Conservation (phyloP, 495 filamentous ascomycete genomes). For the Aspergillus baeticus region DNA sequence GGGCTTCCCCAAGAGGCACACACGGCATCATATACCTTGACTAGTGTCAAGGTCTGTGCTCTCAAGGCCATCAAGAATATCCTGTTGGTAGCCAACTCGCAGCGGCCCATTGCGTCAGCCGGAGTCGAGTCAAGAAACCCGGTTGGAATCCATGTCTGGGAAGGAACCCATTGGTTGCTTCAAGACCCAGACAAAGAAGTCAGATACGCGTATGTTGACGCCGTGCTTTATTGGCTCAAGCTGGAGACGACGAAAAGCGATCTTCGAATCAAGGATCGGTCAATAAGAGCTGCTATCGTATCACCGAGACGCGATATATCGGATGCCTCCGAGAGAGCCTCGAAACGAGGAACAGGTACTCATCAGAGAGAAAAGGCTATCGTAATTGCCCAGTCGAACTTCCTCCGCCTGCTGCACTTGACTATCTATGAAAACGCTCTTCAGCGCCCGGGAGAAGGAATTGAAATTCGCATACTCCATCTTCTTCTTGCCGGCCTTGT, state of each 20-base stretch:
- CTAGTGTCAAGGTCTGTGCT: conserved; percentile 70
- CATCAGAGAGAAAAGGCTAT: conserved; percentile 55
- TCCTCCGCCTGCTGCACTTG: conserved; percentile 81
- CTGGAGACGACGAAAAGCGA: conserved; percentile 73
- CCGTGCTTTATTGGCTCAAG: conserved; percentile 76
- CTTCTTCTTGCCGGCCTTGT: conserved; percentile 70
- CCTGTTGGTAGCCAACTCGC: conserved; percentile 71
- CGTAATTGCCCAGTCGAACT: conserved; percentile 59
- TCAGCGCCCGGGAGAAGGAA: conserved; percentile 64
- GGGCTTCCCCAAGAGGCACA: conserved; percentile 24
- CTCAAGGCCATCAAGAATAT: conserved; percentile 80
- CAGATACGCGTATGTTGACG: conserved; percentile 78
- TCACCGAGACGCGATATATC: conserved; percentile 29
- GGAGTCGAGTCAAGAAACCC: conserved; percentile 65
- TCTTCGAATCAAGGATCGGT: conserved; percentile 58
- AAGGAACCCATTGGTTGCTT: conserved; percentile 86
- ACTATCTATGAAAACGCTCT: conserved; percentile 82
- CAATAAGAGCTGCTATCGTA: conserved; percentile 36
- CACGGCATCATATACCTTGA: conserved; percentile 63
- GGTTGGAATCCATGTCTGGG: conserved; percentile 80
- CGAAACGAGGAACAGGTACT: conserved; percentile 55
- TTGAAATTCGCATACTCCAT: conserved; percentile 73
- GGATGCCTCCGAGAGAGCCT: conserved; percentile 33
- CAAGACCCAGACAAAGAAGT: conserved; percentile 74
- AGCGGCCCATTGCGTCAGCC: conserved; percentile 55